Conservation (phyloP, 1,139 yeast genomes). For the Meyerozyma elateridarum region DNA sequence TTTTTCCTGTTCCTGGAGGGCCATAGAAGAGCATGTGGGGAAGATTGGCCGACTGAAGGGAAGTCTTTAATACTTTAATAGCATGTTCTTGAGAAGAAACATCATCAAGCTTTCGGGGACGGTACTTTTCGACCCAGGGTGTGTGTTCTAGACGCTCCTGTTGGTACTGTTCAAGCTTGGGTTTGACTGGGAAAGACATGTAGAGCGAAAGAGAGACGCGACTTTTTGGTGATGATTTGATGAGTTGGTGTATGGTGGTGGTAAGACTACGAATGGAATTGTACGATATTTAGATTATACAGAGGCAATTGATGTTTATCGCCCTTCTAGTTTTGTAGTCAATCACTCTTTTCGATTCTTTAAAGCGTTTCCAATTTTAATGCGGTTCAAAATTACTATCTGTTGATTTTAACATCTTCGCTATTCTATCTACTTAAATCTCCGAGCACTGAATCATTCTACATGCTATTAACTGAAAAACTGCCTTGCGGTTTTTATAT, state of each 20-base stretch:
- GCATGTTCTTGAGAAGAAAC: slow-evolving; percentile 92
- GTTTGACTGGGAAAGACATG: slow-evolving; percentile 8
- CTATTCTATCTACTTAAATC: no score
- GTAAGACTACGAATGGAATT: no score
- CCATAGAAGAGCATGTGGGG: slow-evolving; percentile 97
- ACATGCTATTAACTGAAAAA: no score
- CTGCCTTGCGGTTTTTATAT: no score
- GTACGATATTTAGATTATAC: no score
- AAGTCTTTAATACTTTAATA: slow-evolving; percentile 74
- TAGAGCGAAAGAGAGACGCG: not conserved
- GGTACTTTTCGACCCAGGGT: slow-evolving; percentile 80
- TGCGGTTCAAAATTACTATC: no score
- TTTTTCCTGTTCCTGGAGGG: slow-evolving; percentile 97
- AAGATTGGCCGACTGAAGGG: slow-evolving; percentile 72
- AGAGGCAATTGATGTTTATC: no score
- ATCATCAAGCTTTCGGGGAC: slow-evolving; percentile 80
- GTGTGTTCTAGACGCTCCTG: slow-evolving; percentile 47
- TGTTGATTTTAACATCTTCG: no score
- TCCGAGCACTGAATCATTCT: no score
- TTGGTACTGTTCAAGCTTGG: slow-evolving; percentile 29
- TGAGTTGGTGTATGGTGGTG: not conserved
- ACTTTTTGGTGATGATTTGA: slow-evolving; percentile 1
- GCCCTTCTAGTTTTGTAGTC: no score
- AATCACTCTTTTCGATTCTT: no score
- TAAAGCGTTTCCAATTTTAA: no score